Evolutionary conservation across 1,284 basidiomycete genomes (phyloP), one percentile per base, ranked within the genome.

Genomic region (Ceratobasidium sp.): DNA sequence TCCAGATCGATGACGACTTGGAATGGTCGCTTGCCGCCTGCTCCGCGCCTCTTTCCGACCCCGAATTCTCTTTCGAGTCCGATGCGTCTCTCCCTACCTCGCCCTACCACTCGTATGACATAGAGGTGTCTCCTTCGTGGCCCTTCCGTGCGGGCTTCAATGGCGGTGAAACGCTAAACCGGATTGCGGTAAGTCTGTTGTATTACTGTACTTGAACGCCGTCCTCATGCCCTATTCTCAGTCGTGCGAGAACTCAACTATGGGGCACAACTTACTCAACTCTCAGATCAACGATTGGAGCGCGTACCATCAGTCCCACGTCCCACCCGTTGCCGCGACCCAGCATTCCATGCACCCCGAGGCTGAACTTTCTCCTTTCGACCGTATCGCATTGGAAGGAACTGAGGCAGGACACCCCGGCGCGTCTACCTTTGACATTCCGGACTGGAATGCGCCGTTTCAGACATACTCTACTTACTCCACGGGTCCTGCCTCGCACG

Each of bases 311-410:
- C n/a, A 41, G 44, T 33, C 51, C 27, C 27, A 51, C 22, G 24
- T 60, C 24, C 15, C 59, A 22, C 22, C 6, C 22, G 22, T 41
- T 24, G 15, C 51, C 6, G 36, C 31, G 15, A 69, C 6, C 36
- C 31, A 54, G 14, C 51, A 54, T 27, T 5, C 36, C 19, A 29
- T 44, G 17, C 27, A 51, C 41, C 14, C 64, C n/a, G 64, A 53
- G 31, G 31, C 64, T 29, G 64, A n/a, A 27, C 48, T 66, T 27
- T 53, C 50, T 9, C 65, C 65, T 9, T 69, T 69, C n/a, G 36
- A 29, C 48, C 41, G 65, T 29, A 56, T 69, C 31, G 51, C n/a
- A 15, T 36, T 24, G 14, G 29, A 66, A 33, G 63, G 47, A 65
- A 47, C 47, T 11, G 6, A 7, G 33, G 31, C 31, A 6, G 41